phyloP scores from a whole-genome alignment of 106 monocot genomes.

The Triglochin maritima region DNA sequence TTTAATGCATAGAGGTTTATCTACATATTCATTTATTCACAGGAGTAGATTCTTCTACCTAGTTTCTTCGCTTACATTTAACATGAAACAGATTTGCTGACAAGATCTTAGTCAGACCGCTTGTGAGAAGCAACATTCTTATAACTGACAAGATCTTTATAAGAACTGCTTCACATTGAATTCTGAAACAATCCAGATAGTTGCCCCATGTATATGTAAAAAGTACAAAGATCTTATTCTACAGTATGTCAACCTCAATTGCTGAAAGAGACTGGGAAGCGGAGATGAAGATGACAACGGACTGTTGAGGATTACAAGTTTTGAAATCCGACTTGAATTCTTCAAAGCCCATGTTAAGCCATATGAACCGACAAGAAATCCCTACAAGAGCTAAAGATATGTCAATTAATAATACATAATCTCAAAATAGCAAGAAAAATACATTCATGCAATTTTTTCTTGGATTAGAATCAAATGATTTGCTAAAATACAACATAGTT shows the following conservation, averaged over 20 bases:
- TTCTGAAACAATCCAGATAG: too few relatives aligned
- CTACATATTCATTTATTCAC: too few relatives aligned
- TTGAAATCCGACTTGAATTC: conserved; percentile 57
- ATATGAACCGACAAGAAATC: conserved; percentile 96
- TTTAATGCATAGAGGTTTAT: neutral
- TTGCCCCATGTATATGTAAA: neutral
- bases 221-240: too few relatives aligned
- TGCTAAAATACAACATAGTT: too few relatives aligned
- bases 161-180: too few relatives aligned
- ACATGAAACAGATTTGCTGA: too few relatives aligned
- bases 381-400: conserved; percentile 23
- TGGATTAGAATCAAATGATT: neutral
- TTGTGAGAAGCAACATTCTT: too few relatives aligned
- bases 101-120: too few relatives aligned
- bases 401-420: neutral
- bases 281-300: conserved; percentile 66
- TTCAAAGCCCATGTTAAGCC: conserved; percentile 91
- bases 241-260: conserved; percentile 45
- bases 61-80: too few relatives aligned
- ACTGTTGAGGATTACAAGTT: conserved; percentile 75
- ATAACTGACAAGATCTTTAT: too few relatives aligned
- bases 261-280: conserved; percentile 77
- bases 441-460: neutral
- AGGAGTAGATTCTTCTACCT: too few relatives aligned
- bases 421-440: neutral